These are phyloP conservation scores for Aquilaria yunnanensis DNA, from an alignment of 345 rosid genomes.

Conservation along the genomic window DNA sequence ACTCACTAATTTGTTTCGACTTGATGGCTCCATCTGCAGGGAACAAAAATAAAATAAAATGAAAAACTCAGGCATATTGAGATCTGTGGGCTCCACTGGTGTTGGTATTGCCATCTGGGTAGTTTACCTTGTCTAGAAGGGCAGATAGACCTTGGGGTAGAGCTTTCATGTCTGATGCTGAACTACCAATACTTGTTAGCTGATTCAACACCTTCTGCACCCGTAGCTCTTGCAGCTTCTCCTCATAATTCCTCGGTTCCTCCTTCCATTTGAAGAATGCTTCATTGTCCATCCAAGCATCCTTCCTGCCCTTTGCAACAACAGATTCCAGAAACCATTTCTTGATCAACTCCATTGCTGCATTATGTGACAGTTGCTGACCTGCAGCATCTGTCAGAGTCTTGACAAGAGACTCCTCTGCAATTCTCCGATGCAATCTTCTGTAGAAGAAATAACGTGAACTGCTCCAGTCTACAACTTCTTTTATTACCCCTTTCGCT, in stretches of 20 bases:
- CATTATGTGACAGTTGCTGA: constrained; percentile 49
- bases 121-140: constrained; percentile 77
- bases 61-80: too few species aligned
- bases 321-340: constrained; percentile 74
- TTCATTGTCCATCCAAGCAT: constrained; percentile 75
- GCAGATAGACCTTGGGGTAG: constrained; percentile 85
- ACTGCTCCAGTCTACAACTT: constrained; percentile 77
- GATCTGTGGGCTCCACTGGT: not conserved
- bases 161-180: constrained; percentile 63
- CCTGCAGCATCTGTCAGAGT: constrained; percentile 63
- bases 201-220: constrained; percentile 68
- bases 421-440: constrained; percentile 65
- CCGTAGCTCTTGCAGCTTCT: constrained; percentile 61
- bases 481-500: constrained; percentile 84
- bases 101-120: constrained; percentile 7
- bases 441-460: constrained; percentile 71
- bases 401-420: constrained; percentile 65
- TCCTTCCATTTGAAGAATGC: constrained; percentile 84
- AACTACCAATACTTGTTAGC: constrained; percentile 58
- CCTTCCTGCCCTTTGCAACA: constrained; percentile 42
- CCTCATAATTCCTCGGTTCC: constrained; percentile 47
- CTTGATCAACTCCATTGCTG: constrained; percentile 62
- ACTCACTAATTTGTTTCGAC: constrained; percentile 35
- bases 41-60: constrained; percentile 3
- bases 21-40: constrained; percentile 83